Conservation (phyloP, 768 basidiomycete genomes). For the Dioszegia hungarica region DNA sequence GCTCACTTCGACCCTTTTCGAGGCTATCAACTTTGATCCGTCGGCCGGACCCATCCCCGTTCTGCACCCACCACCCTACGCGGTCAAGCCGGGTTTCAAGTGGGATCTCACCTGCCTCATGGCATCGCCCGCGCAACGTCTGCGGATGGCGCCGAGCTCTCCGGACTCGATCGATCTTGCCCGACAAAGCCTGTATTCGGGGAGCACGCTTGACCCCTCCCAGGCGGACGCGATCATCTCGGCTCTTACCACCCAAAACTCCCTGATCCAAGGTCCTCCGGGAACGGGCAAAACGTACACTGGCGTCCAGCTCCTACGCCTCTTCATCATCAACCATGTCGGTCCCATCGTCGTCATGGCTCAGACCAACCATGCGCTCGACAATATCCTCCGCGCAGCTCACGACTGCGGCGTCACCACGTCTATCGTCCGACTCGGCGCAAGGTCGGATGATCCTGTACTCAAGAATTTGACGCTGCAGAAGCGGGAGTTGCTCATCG, state of each 20-base stretch:
- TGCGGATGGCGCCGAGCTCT: constrained; percentile 4
- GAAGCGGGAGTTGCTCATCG: neutral
- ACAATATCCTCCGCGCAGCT: constrained; percentile 64
- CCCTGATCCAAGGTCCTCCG: constrained; percentile 75
- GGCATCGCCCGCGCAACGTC: constrained; percentile 35
- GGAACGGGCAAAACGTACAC: constrained; percentile 75
- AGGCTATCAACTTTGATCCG: constrained; percentile 52
- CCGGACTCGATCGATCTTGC: constrained; percentile 53
- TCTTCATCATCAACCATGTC: constrained; percentile 55
- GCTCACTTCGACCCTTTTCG: constrained; percentile 60
- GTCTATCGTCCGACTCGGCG: constrained; percentile 64
- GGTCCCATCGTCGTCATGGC: constrained; percentile 53
- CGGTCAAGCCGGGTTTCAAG: constrained; percentile 56
- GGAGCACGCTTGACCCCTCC: constrained; percentile 58
- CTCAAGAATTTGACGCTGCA: constrained; percentile 4
- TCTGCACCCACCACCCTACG: constrained; percentile 57
- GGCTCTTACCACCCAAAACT: constrained; percentile 59
- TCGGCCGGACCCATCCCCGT: constrained; percentile 48
- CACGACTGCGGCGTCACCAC: constrained; percentile 66
- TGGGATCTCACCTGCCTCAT: constrained; percentile 60
- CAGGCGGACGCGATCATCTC: constrained; percentile 68
- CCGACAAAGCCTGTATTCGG: constrained; percentile 51
- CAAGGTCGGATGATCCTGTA: constrained; percentile 37
- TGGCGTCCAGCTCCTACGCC: constrained; percentile 64
- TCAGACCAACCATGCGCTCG: constrained; percentile 74